phyloP scores from a whole-genome alignment of 495 filamentous ascomycete genomes.

The Talaromyces wortmannii region DNA sequence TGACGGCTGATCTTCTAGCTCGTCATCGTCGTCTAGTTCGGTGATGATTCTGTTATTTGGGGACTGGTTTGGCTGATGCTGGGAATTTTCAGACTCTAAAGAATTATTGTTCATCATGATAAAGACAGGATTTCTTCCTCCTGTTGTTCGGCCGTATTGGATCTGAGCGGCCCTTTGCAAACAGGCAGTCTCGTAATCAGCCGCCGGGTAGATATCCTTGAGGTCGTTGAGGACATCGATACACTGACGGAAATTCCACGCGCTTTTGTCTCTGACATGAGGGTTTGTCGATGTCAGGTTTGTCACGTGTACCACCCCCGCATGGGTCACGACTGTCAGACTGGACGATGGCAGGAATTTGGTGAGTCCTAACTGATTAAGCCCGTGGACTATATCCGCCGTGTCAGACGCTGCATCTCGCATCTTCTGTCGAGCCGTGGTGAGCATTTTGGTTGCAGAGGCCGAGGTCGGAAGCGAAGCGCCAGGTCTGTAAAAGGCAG shows the following conservation, averaged over 20 bases:
- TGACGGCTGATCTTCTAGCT: constrained; percentile 3
- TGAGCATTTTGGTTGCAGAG: constrained; percentile 37
- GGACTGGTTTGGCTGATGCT: constrained; percentile 6
- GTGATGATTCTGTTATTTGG: constrained; percentile 13
- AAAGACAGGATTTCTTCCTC: background rate
- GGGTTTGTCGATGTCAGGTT: constrained; percentile 72
- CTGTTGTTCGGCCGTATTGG: constrained; percentile 18
- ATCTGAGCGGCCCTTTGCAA: constrained; percentile 70
- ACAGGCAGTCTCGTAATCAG: constrained; percentile 73
- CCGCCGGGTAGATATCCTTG: constrained; percentile 75
- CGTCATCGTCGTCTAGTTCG: constrained; percentile 23
- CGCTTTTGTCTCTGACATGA: constrained; percentile 54
- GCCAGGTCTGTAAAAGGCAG: constrained; percentile 77
- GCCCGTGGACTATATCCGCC: constrained; percentile 63
- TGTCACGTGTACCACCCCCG: constrained; percentile 79
- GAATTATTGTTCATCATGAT: constrained; percentile 2
- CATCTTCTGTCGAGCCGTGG: constrained; percentile 61
- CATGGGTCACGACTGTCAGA: constrained; percentile 78
- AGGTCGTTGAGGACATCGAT: constrained; percentile 71
- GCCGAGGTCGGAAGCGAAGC: constrained; percentile 45
- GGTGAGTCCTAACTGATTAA: constrained; percentile 62
- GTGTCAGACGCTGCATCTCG: constrained; percentile 70
- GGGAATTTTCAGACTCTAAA: constrained; percentile 1
- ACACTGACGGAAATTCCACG: constrained; percentile 70
- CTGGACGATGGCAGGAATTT: constrained; percentile 75